Percentiles rank a stretch among this genome's conserved stretches.
Conservation (phyloP, 1,284 basidiomycete species). For the Fomes fomentarius region DNA sequence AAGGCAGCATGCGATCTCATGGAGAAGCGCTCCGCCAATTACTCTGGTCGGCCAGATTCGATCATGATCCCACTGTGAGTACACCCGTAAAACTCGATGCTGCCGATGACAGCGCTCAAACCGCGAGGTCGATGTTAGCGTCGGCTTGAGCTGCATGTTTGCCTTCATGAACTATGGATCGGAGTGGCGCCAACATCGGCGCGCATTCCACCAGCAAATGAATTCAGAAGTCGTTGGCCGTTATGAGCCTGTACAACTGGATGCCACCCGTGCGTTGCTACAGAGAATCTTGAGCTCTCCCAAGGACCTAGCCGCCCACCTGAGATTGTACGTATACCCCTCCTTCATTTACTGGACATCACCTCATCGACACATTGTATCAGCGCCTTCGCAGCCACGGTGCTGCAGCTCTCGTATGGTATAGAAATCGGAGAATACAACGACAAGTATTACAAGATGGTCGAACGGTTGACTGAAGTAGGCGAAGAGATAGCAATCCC, state of each 20-base stretch:
- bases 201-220: conserved; percentile 12
- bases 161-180: conserved; percentile 6
- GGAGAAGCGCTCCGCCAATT: conserved; percentile 18
- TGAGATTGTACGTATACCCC: conserved; percentile 9
- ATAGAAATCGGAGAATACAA: not conserved
- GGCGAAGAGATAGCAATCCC: conserved; percentile 1
- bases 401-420: conserved; percentile 11
- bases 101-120: not conserved
- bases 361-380: not conserved
- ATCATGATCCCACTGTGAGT: conserved; percentile 16
- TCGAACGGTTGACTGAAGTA: not conserved
- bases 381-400: conserved; percentile 8
- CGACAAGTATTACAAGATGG: conserved; percentile 3
- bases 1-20: conserved; percentile 18
- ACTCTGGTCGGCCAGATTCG: conserved; percentile 13
- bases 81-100: no score
- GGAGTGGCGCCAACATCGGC: conserved; percentile 11
- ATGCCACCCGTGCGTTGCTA: not conserved
- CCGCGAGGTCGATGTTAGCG: not conserved
- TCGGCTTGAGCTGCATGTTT: conserved; percentile 2
- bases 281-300: not conserved
- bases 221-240: not conserved
- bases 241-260: not conserved
- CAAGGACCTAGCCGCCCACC: not conserved
- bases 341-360: not conserved